These are phyloP conservation scores for Toxoplasma gondii DNA, from an alignment of 169 alveolate genomes.

Conservation along the genomic window DNA sequence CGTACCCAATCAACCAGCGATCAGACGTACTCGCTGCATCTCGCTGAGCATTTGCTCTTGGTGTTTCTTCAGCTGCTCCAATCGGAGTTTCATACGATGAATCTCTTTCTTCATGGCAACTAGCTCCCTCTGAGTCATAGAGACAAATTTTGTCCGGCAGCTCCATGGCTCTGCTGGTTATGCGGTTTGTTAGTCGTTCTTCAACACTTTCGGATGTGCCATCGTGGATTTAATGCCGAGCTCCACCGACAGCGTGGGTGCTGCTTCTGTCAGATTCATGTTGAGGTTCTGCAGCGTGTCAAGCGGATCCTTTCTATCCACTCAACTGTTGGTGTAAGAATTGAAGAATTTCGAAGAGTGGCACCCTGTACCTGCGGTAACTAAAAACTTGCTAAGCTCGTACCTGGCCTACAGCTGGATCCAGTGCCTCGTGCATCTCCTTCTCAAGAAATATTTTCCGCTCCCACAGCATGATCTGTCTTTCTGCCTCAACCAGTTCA, in stretches of 20 bases:
- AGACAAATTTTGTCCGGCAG: background rate
- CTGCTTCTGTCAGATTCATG: too few species aligned
- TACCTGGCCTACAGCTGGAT: slow-evolving; percentile 91
- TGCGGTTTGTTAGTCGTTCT: background rate
- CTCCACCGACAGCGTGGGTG: too few species aligned
- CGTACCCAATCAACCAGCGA: background rate
- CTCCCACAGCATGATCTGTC: slow-evolving; percentile 91
- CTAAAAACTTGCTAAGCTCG: background rate
- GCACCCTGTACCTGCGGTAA: too few species aligned
- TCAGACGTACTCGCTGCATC: slow-evolving; percentile 82
- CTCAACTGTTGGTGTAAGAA: too few species aligned
- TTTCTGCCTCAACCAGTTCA: slow-evolving; percentile 83
- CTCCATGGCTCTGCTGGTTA: background rate
- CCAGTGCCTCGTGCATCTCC: slow-evolving; percentile 92
- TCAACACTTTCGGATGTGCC: too few species aligned
- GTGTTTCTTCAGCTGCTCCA: slow-evolving; percentile 84
- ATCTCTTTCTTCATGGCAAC: slow-evolving; percentile 90
- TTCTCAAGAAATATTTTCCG: slow-evolving; percentile 90
- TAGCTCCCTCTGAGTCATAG: slow-evolving; percentile 76
- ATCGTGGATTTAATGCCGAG: too few species aligned
- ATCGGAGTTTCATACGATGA: slow-evolving; percentile 90
- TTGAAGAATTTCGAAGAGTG: too few species aligned
- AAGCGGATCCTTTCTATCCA: too few species aligned
- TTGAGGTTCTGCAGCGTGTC: too few species aligned
- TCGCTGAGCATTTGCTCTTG: slow-evolving; percentile 87